A percentile compares a stretch with the other conserved stretches of the same genome.
Evolutionary conservation across 305 asterid genomes (phyloP).

Genomic region (Fraxinus xanthoxyloides): DNA sequence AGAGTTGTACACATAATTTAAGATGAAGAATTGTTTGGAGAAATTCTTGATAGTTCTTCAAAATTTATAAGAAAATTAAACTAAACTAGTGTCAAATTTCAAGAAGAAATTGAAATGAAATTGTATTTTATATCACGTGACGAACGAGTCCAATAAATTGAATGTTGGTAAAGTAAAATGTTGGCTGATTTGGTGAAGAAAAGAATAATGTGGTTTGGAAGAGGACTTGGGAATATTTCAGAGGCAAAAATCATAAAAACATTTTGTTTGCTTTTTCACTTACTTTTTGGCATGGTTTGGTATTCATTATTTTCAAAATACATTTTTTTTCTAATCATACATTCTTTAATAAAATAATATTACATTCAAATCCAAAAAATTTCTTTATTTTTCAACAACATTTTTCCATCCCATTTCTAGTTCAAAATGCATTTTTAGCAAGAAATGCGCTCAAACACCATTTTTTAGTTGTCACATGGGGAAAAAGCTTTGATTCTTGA

Average conservation of each 20-base stretch:
- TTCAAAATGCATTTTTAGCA: no score
- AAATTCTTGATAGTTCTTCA: not conserved
- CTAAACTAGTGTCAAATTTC: not conserved
- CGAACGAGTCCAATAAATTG: not conserved
- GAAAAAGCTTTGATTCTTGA: no score
- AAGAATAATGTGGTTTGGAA: not conserved
- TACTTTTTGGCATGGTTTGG: not conserved
- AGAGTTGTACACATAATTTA: not conserved
- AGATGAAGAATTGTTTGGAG: not conserved
- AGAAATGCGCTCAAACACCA: no score
- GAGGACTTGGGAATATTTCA: not conserved
- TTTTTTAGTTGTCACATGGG: no score
- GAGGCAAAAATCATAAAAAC: not conserved
- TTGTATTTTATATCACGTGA: not conserved
- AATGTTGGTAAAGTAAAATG: not conserved
- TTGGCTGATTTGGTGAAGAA: not conserved
- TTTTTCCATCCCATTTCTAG: no score
- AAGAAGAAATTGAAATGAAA: not conserved
- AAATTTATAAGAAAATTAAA: not conserved
- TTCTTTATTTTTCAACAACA: no score
- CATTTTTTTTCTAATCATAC: no score
- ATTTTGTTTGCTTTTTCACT: not conserved
- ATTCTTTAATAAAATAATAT: no score
- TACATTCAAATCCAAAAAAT: no score
- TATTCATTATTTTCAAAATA: no score